Conservation (phyloP, 2,329 filamentous ascomycete species). For the Nemania diffusa region DNA sequence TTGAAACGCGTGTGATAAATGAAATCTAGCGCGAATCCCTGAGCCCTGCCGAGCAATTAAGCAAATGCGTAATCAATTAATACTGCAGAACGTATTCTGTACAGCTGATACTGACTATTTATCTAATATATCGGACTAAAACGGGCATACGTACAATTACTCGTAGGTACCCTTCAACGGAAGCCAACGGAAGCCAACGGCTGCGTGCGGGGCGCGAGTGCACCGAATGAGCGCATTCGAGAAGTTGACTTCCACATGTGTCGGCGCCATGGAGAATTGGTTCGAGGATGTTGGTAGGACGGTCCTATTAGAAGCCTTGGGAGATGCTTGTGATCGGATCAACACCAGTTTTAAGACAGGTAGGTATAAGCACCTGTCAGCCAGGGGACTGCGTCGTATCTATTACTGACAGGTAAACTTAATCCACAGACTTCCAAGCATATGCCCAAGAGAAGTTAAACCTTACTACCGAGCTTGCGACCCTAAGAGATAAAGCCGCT, state of each 20-base stretch:
- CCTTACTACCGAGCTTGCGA: conserved; percentile 50
- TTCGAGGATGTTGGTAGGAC: conserved; percentile 45
- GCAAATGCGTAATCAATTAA: neutral
- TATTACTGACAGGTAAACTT: conserved; percentile 12
- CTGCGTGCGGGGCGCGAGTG: neutral
- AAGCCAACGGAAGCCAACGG: neutral
- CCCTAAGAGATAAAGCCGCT: conserved; percentile 48
- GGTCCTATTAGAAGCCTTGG: conserved; percentile 45
- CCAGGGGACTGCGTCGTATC: neutral
- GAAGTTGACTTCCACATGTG: neutral
- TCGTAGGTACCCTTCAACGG: neutral
- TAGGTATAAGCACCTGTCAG: conserved; percentile 40
- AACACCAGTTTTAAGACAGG: conserved; percentile 43
- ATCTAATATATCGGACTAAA: neutral
- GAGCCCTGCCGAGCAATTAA: neutral
- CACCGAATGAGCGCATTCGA: neutral
- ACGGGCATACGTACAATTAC: neutral
- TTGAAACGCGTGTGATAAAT: neutral
- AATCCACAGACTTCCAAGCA: conserved; percentile 32
- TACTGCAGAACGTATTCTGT: neutral
- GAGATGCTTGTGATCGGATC: conserved; percentile 43
- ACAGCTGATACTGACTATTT: neutral
- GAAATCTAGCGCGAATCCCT: neutral
- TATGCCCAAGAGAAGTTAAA: conserved; percentile 39
- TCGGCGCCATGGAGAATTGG: conserved; percentile 47